These are phyloP conservation scores for Paragyromitra xinjiangensis DNA, from an alignment of 495 filamentous ascomycete genomes.

Conservation along the genomic window DNA sequence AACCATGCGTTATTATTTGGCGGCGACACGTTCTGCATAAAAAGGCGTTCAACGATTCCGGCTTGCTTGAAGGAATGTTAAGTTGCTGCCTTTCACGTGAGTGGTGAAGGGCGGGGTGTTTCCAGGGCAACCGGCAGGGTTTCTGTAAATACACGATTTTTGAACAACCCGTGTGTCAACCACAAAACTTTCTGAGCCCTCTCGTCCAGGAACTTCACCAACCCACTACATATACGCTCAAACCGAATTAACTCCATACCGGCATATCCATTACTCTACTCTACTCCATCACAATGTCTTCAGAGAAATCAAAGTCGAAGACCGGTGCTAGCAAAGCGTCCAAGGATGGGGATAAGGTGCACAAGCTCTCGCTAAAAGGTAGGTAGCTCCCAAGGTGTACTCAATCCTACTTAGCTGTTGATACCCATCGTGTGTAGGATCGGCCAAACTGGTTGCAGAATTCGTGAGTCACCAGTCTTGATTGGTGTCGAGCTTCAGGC, in stretches of 20 bases:
- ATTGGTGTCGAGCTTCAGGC: background rate
- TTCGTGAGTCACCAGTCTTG: constrained; percentile 70
- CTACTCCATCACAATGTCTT: constrained; percentile 21
- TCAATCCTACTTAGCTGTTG: background rate
- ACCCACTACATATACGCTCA: constrained; percentile 8
- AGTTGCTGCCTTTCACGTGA: background rate
- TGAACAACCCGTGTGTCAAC: constrained; percentile 4
- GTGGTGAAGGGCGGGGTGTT: constrained; percentile 24
- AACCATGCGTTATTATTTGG: background rate
- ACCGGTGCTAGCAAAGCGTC: constrained; percentile 60
- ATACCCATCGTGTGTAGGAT: constrained; percentile 64
- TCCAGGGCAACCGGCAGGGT: constrained; percentile 45
- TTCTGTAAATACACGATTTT: constrained; percentile 44
- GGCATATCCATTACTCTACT: background rate
- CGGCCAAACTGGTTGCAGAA: constrained; percentile 89
- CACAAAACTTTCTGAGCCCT: constrained; percentile 18
- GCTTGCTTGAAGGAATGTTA: background rate
- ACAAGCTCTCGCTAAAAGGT: constrained; percentile 94
- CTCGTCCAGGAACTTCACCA: constrained; percentile 1
- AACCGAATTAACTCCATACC: constrained; percentile 21
- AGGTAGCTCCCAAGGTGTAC: constrained; percentile 20
- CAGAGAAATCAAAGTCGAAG: constrained; percentile 47
- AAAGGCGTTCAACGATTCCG: no score
- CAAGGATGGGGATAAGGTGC: constrained; percentile 77
- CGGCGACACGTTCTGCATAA: background rate